Percentiles rank a stretch among this genome's conserved stretches.
These are phyloP conservation scores for Ganoderma lucidum DNA, from an alignment of 1,284 basidiomycete genomes.

Conservation along the genomic window DNA sequence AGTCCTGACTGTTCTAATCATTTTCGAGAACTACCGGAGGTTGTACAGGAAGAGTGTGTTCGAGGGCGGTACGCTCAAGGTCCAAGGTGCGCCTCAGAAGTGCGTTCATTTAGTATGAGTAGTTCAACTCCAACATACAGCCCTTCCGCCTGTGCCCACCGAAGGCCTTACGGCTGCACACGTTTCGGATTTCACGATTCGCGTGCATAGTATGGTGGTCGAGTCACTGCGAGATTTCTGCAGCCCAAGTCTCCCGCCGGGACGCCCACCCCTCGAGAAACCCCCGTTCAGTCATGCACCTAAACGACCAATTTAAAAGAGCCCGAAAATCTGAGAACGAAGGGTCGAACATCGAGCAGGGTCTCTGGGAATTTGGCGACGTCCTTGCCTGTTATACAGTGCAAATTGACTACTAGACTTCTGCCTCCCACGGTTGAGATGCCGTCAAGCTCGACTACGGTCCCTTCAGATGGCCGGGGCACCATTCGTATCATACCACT, in stretches of 20 bases:
- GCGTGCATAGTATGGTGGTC: constrained; percentile 80
- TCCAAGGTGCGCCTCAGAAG: constrained; percentile 75
- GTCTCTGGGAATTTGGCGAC: constrained; percentile 43
- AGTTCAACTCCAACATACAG: constrained; percentile 46
- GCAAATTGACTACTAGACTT: neutral
- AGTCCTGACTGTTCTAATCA: constrained; percentile 73
- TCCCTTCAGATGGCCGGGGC: constrained; percentile 17
- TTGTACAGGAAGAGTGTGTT: constrained; percentile 86
- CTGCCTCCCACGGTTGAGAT: neutral
- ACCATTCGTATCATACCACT: constrained; percentile 36
- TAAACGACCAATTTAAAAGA: constrained; percentile 14
- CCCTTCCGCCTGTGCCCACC: constrained; percentile 82
- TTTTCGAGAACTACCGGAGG: constrained; percentile 87
- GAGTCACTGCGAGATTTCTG: constrained; percentile 72
- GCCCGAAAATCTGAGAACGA: constrained; percentile 30
- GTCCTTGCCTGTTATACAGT: neutral
- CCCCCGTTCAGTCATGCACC: constrained; percentile 22
- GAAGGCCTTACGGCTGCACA: constrained; percentile 72
- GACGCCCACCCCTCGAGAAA: constrained; percentile 24
- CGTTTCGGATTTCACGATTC: constrained; percentile 65
- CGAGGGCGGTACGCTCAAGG: constrained; percentile 78
- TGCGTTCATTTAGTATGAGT: neutral
- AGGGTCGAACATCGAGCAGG: constrained; percentile 42
- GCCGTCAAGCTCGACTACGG: neutral
- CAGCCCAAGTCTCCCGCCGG: constrained; percentile 34